Percentiles rank a stretch among this genome's conserved stretches.
Conservation (phyloP, 2,329 filamentous ascomycete species). For the Colletotrichum lindemuthianum region DNA sequence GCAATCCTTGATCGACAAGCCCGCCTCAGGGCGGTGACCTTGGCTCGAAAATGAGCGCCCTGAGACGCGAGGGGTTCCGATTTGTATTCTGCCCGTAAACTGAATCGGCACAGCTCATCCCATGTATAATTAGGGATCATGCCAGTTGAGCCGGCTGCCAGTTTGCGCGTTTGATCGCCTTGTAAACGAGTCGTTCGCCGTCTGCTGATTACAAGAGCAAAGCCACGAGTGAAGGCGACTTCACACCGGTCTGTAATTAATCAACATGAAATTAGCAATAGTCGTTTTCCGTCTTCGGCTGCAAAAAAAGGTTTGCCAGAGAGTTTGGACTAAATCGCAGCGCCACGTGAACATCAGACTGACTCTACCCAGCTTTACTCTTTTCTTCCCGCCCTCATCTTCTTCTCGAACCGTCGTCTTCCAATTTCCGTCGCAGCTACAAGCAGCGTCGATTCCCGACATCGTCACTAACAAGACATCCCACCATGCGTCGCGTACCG, state of each 20-base stretch:
- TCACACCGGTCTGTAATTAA: not conserved
- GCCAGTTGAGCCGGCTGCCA: not conserved
- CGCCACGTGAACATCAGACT: not conserved
- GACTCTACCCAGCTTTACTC: not conserved
- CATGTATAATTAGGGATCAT: constrained; percentile 2
- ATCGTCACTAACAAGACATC: not conserved
- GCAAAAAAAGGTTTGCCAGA: not conserved
- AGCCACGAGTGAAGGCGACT: constrained; percentile 2
- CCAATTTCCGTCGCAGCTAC: too few relatives aligned
- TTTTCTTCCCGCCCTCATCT: not conserved
- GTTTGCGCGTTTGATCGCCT: not conserved
- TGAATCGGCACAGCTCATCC: not conserved
- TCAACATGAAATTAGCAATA: not conserved
- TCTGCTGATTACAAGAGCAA: constrained; percentile 1
- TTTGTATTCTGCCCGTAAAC: too few relatives aligned
- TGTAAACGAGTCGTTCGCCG: not conserved
- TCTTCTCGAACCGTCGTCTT: too few relatives aligned
- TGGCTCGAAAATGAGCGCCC: too few relatives aligned
- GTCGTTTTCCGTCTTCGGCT: not conserved
- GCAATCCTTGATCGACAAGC: too few relatives aligned
- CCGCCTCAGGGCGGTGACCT: too few relatives aligned
- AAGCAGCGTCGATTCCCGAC: too few relatives aligned
- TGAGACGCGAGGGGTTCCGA: too few relatives aligned
- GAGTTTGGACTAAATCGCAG: constrained; percentile 4
- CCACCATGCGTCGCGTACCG: not conserved